Evolutionary conservation across 2,329 filamentous ascomycete genomes (phyloP).

Genomic region (Pyrenophora teres): DNA sequence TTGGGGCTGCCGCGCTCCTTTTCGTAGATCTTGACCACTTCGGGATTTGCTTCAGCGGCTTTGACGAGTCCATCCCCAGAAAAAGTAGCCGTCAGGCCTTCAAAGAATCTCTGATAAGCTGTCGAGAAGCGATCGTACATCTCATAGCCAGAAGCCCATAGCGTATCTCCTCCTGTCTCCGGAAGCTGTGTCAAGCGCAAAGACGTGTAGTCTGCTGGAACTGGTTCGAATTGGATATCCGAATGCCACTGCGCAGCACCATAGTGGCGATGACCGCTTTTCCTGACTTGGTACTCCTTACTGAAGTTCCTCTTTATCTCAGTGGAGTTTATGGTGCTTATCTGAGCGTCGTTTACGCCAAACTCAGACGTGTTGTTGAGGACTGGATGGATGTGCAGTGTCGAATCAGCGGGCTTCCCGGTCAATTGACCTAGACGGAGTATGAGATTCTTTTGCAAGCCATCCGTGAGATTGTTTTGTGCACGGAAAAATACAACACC

Average conservation of each 20-base stretch:
- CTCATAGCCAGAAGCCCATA: constrained; percentile 53
- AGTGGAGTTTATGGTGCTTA: constrained; percentile 44
- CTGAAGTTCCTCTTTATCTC: constrained; percentile 37
- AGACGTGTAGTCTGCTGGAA: constrained; percentile 67
- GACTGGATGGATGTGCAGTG: constrained; percentile 65
- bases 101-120: constrained; percentile 28
- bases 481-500: neutral
- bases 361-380: constrained; percentile 34
- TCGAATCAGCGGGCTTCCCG: constrained; percentile 54
- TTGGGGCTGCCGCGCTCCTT: constrained; percentile 27
- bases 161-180: constrained; percentile 46
- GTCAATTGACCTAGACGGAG: constrained; percentile 58
- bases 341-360: constrained; percentile 39
- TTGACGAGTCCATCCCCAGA: constrained; percentile 26
- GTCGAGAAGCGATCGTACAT: constrained; percentile 38
- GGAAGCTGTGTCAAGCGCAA: constrained; percentile 54
- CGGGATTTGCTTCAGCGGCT: constrained; percentile 15
- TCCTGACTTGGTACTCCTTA: neutral
- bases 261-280: constrained; percentile 45
- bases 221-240: constrained; percentile 68
- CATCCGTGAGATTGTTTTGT: neutral
- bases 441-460: constrained; percentile 12
- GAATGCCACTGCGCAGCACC: constrained; percentile 59
- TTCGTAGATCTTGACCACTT: constrained; percentile 17
- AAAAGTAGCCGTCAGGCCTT: constrained; percentile 33